Conservation (phyloP, 208 protist species). For the Novymonas esmeraldas region DNA sequence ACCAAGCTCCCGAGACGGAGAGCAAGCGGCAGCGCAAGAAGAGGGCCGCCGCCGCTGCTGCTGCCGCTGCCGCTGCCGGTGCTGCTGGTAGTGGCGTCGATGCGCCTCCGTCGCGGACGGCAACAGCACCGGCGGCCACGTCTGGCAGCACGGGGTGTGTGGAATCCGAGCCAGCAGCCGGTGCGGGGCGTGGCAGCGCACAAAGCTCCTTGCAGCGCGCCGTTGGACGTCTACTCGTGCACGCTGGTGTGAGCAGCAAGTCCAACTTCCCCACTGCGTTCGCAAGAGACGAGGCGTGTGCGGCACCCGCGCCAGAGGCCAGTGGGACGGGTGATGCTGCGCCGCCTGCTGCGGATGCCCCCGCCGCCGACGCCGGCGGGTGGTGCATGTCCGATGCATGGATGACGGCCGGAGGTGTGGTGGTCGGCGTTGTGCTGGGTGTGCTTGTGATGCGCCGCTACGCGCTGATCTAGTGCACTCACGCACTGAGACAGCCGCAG, state of each 20-base stretch:
- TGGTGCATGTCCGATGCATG: conserved; percentile 14
- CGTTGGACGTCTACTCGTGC: conserved; percentile 22
- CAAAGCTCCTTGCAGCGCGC: conserved; percentile 17
- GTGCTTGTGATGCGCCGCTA: conserved; percentile 18
- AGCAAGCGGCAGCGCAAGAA: conserved; percentile 23
- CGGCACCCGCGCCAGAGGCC: neutral
- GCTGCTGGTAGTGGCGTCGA: neutral
- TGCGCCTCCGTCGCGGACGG: neutral
- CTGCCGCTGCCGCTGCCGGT: neutral
- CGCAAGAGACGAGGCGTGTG: neutral
- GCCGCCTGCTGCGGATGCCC: neutral
- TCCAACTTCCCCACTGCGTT: conserved; percentile 4
- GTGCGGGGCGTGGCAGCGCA: neutral
- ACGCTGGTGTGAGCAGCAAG: conserved; percentile 16
- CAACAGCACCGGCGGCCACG: neutral
- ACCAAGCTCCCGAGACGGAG: too few species aligned
- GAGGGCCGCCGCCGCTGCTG: neutral
- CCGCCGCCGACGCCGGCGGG: neutral
- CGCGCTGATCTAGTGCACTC: conserved; percentile 8
- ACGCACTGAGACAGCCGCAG: too few species aligned
- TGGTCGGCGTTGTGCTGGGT: conserved; percentile 22
- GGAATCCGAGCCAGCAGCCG: neutral
- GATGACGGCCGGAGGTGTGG: conserved; percentile 13
- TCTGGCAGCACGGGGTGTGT: neutral
- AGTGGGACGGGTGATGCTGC: neutral